Percentiles rank a stretch among this genome's conserved stretches.
phyloP scores from a whole-genome alignment of 2,329 filamentous ascomycete genomes.

The Nectriaceae sp. region DNA sequence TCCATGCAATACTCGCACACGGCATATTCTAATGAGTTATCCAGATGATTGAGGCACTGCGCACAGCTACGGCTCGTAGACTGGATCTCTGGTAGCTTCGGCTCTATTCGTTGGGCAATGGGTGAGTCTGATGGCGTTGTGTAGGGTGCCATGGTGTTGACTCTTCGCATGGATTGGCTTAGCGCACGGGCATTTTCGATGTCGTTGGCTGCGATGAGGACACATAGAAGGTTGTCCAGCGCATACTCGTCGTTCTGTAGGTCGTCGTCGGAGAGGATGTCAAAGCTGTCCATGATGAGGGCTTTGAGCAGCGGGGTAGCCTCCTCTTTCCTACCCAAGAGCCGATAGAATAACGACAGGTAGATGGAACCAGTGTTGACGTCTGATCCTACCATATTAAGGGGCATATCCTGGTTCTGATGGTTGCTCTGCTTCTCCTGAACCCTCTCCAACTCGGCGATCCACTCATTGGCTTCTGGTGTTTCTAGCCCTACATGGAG shows the following conservation, averaged over 20 bases:
- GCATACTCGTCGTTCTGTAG: constrained; percentile 44
- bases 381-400: constrained; percentile 43
- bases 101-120: constrained; percentile 30
- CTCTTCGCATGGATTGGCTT: constrained; percentile 41
- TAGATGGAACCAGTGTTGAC: constrained; percentile 45
- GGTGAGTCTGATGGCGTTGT: constrained; percentile 32
- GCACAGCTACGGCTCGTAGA: constrained; percentile 37
- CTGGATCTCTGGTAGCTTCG: constrained; percentile 40
- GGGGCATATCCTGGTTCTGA: constrained; percentile 41
- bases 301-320: constrained; percentile 32
- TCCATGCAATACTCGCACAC: constrained; percentile 43
- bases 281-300: constrained; percentile 40
- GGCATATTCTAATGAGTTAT: constrained; percentile 31
- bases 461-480: constrained; percentile 32
- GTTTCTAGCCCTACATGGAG: constrained; percentile 30
- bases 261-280: constrained; percentile 42
- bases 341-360: constrained; percentile 39
- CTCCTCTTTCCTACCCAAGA: constrained; percentile 28
- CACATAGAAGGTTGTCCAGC: constrained; percentile 42
- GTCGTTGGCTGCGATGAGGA: constrained; percentile 41
- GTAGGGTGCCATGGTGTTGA: constrained; percentile 32
- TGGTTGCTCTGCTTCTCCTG: constrained; percentile 39
- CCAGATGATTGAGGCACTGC: constrained; percentile 40
- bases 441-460: constrained; percentile 37
- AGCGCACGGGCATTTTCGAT: constrained; percentile 38